phyloP scores from a whole-genome alignment of 768 basidiomycete species.

The Holtermannia corniformis region DNA sequence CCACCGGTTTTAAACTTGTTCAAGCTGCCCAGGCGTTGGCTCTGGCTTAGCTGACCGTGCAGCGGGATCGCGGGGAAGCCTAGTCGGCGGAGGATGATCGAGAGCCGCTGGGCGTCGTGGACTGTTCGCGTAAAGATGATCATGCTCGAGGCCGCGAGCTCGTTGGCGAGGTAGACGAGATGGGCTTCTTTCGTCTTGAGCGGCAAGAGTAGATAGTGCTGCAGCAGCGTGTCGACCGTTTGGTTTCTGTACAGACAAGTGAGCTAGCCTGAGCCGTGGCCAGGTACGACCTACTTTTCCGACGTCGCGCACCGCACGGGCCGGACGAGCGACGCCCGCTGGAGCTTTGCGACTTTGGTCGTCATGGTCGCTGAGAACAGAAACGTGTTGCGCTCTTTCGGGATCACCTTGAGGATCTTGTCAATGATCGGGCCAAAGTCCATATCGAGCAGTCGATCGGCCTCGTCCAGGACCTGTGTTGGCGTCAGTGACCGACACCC shows the following conservation, averaged over 20 bases:
- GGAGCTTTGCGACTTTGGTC: conserved; percentile 91
- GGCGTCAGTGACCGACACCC: neutral
- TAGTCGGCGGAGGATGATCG: conserved; percentile 77
- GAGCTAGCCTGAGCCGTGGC: neutral
- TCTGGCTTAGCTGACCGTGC: conserved; percentile 90
- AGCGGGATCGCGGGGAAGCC: conserved; percentile 93
- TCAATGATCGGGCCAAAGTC: conserved; percentile 94
- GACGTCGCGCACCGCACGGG: conserved; percentile 91
- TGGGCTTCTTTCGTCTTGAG: conserved; percentile 84
- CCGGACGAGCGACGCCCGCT: conserved; percentile 82
- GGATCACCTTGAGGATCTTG: conserved; percentile 89
- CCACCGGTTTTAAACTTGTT: conserved; percentile 93
- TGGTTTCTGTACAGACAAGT: conserved; percentile 93
- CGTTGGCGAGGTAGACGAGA: conserved; percentile 78
- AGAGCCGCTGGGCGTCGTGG: conserved; percentile 77
- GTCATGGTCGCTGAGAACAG: conserved; percentile 99
- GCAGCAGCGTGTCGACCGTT: conserved; percentile 86
- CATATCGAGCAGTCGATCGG: conserved; percentile 88
- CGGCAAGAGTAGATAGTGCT: conserved; percentile 92
- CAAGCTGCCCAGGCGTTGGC: conserved; percentile 81
- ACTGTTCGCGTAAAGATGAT: conserved; percentile 97
- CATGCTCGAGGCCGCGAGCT: conserved; percentile 80
- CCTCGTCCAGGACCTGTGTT: conserved; percentile 86
- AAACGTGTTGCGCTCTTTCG: conserved; percentile 87
- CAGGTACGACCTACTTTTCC: conserved; percentile 57